These are phyloP conservation scores for Colletotrichum lupini DNA, from an alignment of 2,329 filamentous ascomycete species.

Conservation along the genomic window DNA sequence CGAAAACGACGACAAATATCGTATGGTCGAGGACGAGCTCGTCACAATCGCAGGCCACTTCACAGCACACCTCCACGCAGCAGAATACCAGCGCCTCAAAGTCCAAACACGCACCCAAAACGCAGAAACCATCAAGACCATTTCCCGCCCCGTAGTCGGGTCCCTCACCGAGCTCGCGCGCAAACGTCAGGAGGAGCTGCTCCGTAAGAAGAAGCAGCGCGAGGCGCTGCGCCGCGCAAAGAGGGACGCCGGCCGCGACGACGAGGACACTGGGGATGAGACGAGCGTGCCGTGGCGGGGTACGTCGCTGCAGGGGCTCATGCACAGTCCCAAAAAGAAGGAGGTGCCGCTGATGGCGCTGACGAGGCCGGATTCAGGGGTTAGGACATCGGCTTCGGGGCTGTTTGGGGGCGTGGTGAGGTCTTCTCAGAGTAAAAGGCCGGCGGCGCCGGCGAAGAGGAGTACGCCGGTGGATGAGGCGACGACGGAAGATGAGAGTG, in stretches of 20 bases:
- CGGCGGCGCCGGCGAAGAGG: constrained; percentile 32
- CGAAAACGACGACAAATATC: constrained; percentile 77
- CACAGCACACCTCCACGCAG: constrained; percentile 80
- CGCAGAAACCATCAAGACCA: constrained; percentile 59
- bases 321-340: constrained; percentile 53
- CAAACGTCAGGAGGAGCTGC: constrained; percentile 48
- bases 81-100: constrained; percentile 78
- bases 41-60: constrained; percentile 74
- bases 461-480: not conserved
- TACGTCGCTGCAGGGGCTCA: constrained; percentile 53
- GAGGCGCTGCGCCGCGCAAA: constrained; percentile 40
- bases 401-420: constrained; percentile 36
- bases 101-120: constrained; percentile 65
- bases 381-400: constrained; percentile 44
- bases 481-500: constrained; percentile 27
- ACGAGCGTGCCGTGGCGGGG: constrained; percentile 42
- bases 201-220: constrained; percentile 49
- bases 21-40: constrained; percentile 89
- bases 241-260: constrained; percentile 33
- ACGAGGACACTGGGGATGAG: constrained; percentile 45
- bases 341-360: constrained; percentile 40
- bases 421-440: constrained; percentile 1
- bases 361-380: constrained; percentile 38
- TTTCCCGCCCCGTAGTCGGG: constrained; percentile 63
- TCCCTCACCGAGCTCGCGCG: constrained; percentile 49